A percentile compares a stretch with the other conserved stretches of the same genome.
Evolutionary conservation across 1,284 basidiomycete species (phyloP).

Genomic region (Rhodofomes roseus): DNA sequence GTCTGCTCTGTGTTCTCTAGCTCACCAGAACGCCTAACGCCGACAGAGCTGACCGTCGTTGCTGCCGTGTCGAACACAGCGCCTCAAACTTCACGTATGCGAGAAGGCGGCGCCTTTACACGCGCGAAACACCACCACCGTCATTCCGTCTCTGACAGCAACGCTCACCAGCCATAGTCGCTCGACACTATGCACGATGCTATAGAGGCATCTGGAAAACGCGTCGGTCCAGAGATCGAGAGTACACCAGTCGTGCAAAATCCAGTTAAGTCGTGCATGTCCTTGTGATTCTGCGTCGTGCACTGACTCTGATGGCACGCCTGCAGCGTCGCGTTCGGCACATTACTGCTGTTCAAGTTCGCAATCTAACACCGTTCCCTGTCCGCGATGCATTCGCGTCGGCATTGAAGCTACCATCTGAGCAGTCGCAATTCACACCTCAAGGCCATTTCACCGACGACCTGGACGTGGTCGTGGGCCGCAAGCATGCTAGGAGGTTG

Average conservation of each 20-base stretch:
- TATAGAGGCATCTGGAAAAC: neutral
- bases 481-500: conserved; percentile 55
- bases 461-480: conserved; percentile 56
- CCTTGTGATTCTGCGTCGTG: neutral
- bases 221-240: neutral
- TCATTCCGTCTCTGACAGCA: neutral
- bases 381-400: conserved; percentile 72
- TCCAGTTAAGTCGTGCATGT: conserved; percentile 6
- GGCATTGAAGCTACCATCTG: conserved; percentile 61
- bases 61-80: neutral
- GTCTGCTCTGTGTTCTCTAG: no score
- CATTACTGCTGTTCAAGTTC: conserved; percentile 68
- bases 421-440: conserved; percentile 52
- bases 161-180: neutral
- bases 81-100: neutral
- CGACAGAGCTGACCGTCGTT: no score
- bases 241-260: neutral
- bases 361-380: conserved; percentile 80
- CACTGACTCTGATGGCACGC: neutral
- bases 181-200: conserved; percentile 1
- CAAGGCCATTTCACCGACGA: conserved; percentile 63
- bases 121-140: neutral
- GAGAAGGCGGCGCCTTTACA: neutral
- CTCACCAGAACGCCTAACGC: no score
- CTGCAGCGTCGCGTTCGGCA: conserved; percentile 69